These are phyloP conservation scores for Cyclotella baltica DNA, from an alignment of 108 stramenopile species.

Conservation along the genomic window DNA sequence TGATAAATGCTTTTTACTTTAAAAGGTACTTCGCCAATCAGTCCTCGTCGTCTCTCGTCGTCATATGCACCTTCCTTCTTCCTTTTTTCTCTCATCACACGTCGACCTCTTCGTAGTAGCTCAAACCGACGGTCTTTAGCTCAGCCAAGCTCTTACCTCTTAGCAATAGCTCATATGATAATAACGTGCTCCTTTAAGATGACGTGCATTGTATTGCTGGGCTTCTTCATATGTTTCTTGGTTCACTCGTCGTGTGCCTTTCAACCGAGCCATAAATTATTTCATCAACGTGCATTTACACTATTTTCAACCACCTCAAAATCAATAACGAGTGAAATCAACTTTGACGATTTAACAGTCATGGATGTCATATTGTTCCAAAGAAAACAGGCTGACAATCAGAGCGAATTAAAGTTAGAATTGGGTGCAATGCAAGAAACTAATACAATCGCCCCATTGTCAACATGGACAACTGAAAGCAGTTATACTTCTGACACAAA, in stretches of 20 bases:
- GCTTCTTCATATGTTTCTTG: neutral
- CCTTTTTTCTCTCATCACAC: too few species aligned
- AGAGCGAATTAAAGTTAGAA: slow-evolving; percentile 34
- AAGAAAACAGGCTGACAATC: neutral
- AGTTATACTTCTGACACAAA: slow-evolving; percentile 50
- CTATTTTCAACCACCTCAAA: neutral
- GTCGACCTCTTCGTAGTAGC: too few species aligned
- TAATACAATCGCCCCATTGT: slow-evolving; percentile 65
- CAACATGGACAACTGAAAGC: slow-evolving; percentile 72
- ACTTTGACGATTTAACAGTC: slow-evolving; percentile 32
- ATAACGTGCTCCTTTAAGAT: too few species aligned
- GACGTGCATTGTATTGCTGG: too few species aligned
- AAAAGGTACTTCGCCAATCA: too few species aligned
- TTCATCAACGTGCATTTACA: neutral
- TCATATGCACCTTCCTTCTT: too few species aligned
- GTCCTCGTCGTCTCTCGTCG: too few species aligned
- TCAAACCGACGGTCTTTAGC: too few species aligned
- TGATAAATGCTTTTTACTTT: too few species aligned
- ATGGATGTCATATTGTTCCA: slow-evolving; percentile 53
- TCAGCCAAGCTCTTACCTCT: too few species aligned
- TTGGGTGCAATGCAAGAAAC: slow-evolving; percentile 80
- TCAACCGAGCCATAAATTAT: neutral
- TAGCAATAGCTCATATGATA: too few species aligned
- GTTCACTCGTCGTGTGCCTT: neutral
- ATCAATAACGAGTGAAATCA: slow-evolving; percentile 14